These are phyloP conservation scores for Mortierella sp. DNA, from an alignment of 371 early-diverging fungal species.

Conservation along the genomic window DNA sequence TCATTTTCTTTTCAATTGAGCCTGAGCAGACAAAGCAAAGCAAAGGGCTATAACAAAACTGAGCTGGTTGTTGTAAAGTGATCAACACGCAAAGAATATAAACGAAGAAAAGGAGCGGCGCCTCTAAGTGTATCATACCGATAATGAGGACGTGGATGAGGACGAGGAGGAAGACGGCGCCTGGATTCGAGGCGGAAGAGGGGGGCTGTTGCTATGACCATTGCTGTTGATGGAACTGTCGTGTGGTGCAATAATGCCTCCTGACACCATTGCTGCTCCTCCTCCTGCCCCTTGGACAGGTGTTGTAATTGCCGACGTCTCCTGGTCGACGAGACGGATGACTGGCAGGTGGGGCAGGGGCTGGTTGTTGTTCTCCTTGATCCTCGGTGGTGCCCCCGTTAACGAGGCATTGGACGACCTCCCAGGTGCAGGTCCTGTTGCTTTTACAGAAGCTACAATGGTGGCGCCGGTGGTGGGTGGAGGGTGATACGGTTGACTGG, in stretches of 20 bases:
- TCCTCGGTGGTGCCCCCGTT: background rate
- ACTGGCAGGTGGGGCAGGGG: background rate
- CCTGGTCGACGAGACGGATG: background rate
- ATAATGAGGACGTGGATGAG: slow-evolving; percentile 2
- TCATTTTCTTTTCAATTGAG: background rate
- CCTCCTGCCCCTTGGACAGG: background rate
- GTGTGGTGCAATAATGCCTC: slow-evolving; percentile 1
- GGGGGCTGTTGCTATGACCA: background rate
- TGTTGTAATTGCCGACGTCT: background rate
- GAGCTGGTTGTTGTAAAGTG: background rate
- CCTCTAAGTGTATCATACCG: background rate
- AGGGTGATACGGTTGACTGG: background rate
- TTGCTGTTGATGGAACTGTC: background rate
- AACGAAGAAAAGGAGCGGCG: background rate
- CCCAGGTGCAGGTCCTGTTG: background rate
- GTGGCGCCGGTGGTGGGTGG: background rate
- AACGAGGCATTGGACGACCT: background rate
- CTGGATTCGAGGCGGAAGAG: slow-evolving; percentile 9
- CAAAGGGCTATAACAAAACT: background rate
- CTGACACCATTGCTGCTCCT: background rate
- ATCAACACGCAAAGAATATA: background rate
- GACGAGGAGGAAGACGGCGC: background rate
- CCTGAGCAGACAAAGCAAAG: background rate
- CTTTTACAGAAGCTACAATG: background rate
- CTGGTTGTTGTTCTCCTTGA: background rate